Evolutionary conservation across 345 rosid genomes (phyloP).

Genomic region (Brassica incana): DNA sequence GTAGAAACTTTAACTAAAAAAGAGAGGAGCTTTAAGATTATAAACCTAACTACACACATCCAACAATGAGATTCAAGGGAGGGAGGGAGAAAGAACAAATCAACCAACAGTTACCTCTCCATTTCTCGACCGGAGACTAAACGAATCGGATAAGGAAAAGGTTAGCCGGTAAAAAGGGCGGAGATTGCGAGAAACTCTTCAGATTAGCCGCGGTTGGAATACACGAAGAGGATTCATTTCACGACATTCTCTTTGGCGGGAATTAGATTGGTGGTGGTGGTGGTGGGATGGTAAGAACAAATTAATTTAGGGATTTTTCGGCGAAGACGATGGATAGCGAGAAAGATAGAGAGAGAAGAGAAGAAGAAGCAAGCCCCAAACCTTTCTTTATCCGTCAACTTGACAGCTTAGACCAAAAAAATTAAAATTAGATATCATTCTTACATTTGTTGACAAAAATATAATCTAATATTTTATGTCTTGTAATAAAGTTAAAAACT

Average conservation of each 20-base stretch:
- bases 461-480: conserved; percentile 6
- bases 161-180: conserved; percentile 1
- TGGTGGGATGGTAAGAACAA: neutral
- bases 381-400: conserved; percentile 31
- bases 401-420: conserved; percentile 5
- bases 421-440: neutral
- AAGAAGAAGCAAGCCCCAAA: neutral
- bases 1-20: neutral
- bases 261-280: conserved; percentile 17
- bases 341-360: conserved; percentile 2
- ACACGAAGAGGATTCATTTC: conserved; percentile 13
- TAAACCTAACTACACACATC: conserved; percentile 10
- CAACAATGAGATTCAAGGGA: neutral
- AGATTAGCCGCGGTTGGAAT: conserved; percentile 10
- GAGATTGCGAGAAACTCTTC: conserved; percentile 30
- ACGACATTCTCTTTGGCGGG: conserved; percentile 29
- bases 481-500: neutral
- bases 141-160: conserved; percentile 4
- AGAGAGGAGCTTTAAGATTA: neutral
- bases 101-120: conserved; percentile 48
- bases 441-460: conserved; percentile 5
- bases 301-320: conserved; percentile 31
- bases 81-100: neutral
- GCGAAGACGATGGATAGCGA: conserved; percentile 18
- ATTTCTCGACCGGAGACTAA: conserved; percentile 46